Conservation (phyloP, 169 alveolate species). For the Plasmodium sp. region DNA sequence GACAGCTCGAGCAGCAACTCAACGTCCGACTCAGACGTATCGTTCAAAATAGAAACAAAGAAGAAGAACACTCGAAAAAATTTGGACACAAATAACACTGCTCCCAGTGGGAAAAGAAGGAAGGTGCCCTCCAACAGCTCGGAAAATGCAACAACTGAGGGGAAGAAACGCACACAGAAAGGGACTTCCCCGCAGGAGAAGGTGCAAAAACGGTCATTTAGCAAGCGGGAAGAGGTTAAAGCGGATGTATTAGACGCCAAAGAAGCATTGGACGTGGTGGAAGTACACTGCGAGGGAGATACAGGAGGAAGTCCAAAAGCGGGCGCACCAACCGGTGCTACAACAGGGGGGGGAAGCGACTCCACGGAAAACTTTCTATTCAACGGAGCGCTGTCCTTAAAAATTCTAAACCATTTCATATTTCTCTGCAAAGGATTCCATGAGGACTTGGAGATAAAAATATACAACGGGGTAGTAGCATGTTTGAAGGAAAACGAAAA, state of each 20-base stretch:
- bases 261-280: background rate
- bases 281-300: background rate
- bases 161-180: background rate
- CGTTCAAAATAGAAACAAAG: slow-evolving; percentile 24
- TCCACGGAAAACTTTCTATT: slow-evolving; percentile 7
- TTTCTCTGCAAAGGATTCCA: slow-evolving; percentile 61
- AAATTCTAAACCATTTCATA: slow-evolving; percentile 61
- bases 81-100: background rate
- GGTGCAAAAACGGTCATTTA: background rate
- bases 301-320: background rate
- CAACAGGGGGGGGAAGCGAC: background rate
- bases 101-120: background rate
- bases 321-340: background rate
- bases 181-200: background rate
- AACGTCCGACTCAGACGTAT: slow-evolving; percentile 51
- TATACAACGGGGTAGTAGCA: slow-evolving; percentile 55
- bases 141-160: background rate
- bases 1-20: slow-evolving; percentile 19
- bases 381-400: slow-evolving; percentile 48
- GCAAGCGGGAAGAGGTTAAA: background rate
- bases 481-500: slow-evolving; percentile 36
- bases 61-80: slow-evolving; percentile 21
- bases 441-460: slow-evolving; percentile 69
- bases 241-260: background rate
- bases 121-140: background rate